Evolutionary conservation across 768 basidiomycete genomes (phyloP).

Genomic region (Obba rivulosa): DNA sequence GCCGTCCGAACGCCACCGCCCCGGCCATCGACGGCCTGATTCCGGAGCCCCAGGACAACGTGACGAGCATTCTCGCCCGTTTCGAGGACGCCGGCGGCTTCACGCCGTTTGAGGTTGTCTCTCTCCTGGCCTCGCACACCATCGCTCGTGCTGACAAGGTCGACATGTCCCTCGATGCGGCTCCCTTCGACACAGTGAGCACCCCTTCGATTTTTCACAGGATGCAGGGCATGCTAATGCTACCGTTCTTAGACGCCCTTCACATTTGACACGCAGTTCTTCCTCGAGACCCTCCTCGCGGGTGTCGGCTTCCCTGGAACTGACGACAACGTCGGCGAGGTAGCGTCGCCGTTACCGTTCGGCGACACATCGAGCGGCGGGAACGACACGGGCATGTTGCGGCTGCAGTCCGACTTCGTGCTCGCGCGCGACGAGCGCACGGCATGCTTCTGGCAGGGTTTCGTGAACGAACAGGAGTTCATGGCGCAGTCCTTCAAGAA

Average conservation of each 20-base stretch:
- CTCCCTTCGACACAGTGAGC: no score
- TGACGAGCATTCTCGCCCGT: conserved; percentile 19
- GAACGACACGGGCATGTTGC: conserved; percentile 2
- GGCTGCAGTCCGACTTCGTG: conserved; percentile 9
- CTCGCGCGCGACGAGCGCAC: conserved; percentile 28
- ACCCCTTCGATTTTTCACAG: no score
- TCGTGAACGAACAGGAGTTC: conserved; percentile 9
- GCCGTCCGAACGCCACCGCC: conserved; percentile 15
- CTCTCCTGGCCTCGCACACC: conserved; percentile 15
- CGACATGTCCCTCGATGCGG: no score
- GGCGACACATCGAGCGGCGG: no score
- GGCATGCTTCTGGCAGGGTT: conserved; percentile 28
- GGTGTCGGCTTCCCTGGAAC: conserved; percentile 22
- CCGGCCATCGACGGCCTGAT: conserved; percentile 20
- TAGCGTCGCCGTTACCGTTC: conserved; percentile 2
- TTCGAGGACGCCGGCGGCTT: conserved; percentile 20
- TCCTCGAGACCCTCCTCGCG: conserved; percentile 12
- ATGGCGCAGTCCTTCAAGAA: conserved; percentile 15
- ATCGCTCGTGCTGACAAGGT: not conserved
- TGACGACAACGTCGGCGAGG: conserved; percentile 7
- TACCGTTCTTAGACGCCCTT: not conserved
- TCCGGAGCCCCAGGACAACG: conserved; percentile 22
- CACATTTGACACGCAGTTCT: conserved; percentile 7
- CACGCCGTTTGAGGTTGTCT: conserved; percentile 18
- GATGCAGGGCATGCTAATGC: no score